Evolutionary conservation across 31 red algal species (phyloP).

Genomic region (Endocladia muricata): DNA sequence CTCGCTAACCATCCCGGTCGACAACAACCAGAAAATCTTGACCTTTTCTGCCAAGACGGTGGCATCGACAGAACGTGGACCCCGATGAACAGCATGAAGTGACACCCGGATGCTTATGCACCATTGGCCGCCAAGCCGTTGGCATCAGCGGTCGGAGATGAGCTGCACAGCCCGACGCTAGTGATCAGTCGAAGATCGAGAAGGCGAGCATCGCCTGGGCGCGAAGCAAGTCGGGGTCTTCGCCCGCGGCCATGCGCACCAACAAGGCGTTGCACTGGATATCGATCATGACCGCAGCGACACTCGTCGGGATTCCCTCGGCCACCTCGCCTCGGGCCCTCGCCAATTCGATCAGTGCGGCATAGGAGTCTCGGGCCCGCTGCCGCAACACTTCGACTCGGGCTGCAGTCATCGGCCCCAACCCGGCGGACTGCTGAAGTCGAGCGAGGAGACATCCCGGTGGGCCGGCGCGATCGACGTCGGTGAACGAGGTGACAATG

Average conservation of each 20-base stretch:
- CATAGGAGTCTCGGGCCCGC: background rate
- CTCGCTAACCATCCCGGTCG: too few species aligned
- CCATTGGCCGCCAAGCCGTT: too few species aligned
- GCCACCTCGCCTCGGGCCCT: background rate
- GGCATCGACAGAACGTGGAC: too few species aligned
- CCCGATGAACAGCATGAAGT: too few species aligned
- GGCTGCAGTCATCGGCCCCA: background rate
- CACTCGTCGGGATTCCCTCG: background rate
- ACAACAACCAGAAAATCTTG: too few species aligned
- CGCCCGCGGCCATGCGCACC: background rate
- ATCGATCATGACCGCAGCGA: background rate
- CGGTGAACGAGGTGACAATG: background rate
- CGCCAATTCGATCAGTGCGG: background rate
- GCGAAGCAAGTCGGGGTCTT: background rate
- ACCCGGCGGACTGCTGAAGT: background rate
- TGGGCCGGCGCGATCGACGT: background rate
- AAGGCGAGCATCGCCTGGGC: background rate
- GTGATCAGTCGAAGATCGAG: too few species aligned
- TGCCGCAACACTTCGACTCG: background rate
- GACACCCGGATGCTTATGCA: too few species aligned
- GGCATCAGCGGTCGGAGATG: too few species aligned
- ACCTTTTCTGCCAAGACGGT: too few species aligned
- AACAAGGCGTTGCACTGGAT: background rate
- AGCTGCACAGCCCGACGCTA: too few species aligned
- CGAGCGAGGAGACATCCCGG: background rate